A percentile compares a stretch with the other conserved stretches of the same genome.
Conservation (phyloP, 805 yeast genomes). For the Monosporozyma yasuniensis region DNA sequence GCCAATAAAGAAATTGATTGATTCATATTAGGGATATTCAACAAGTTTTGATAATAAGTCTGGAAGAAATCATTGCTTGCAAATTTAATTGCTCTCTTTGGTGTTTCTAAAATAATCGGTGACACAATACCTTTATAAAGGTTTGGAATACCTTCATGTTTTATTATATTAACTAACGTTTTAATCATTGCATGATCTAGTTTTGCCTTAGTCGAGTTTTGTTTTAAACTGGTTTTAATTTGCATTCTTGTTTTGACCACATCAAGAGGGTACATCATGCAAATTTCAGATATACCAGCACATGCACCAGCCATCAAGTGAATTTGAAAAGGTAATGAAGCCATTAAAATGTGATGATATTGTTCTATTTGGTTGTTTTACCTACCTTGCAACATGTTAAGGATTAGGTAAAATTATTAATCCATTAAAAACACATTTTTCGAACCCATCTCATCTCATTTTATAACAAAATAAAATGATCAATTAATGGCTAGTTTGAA, state of each 20-base stretch:
- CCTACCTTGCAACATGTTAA: neutral
- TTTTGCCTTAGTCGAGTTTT: neutral
- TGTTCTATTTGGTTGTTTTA: neutral
- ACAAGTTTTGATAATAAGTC: slow-evolving; percentile 59
- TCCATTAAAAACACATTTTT: neutral
- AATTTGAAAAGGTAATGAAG: slow-evolving; percentile 72
- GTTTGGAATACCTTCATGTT: slow-evolving; percentile 72
- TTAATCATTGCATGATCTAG: slow-evolving; percentile 31
- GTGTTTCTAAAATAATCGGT: slow-evolving; percentile 96
- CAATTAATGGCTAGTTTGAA: neutral
- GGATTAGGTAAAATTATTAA: neutral
- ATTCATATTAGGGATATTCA: slow-evolving; percentile 59
- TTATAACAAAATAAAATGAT: neutral
- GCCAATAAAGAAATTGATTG: slow-evolving; percentile 80
- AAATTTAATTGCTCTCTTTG: slow-evolving; percentile 95
- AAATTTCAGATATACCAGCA: slow-evolving; percentile 92
- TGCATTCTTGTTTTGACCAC: slow-evolving; percentile 95
- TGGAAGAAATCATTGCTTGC: slow-evolving; percentile 98
- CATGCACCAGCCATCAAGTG: slow-evolving; percentile 86
- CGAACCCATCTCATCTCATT: neutral
- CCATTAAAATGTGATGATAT: neutral
- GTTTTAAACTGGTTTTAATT: slow-evolving; percentile 37
- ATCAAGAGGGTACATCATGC: slow-evolving; percentile 90
- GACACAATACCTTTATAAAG: slow-evolving; percentile 90
- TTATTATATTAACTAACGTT: slow-evolving; percentile 72